Evolutionary conservation across 169 alveolate genomes (phyloP).

Genomic region (Cryptosporidium bovis): DNA sequence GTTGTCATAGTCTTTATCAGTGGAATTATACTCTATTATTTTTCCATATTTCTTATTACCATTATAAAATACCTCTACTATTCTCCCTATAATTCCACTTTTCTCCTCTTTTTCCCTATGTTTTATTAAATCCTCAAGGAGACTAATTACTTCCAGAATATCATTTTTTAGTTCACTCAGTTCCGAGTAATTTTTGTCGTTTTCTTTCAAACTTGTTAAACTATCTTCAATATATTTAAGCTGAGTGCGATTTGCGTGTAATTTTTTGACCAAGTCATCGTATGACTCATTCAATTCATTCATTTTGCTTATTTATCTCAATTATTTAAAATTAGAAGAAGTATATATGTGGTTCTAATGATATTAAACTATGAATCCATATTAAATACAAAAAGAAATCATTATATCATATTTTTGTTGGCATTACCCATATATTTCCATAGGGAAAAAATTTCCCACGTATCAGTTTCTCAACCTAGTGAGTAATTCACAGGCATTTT

Average conservation of each 20-base stretch:
- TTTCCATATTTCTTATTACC: slow-evolving; percentile 53
- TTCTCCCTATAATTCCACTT: slow-evolving; percentile 8
- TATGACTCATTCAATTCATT: slow-evolving; percentile 18
- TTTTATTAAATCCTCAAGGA: slow-evolving; percentile 14
- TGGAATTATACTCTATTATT: neutral
- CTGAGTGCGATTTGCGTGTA: slow-evolving; percentile 11
- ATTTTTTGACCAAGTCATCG: slow-evolving; percentile 1
- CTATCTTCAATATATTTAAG: slow-evolving; percentile 7
- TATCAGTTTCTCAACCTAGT: too few relatives aligned
- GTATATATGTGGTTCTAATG: too few relatives aligned
- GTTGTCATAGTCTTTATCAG: neutral
- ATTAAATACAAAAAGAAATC: too few relatives aligned
- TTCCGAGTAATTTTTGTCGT: slow-evolving; percentile 1
- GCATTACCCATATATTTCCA: too few relatives aligned
- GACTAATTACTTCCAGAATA: slow-evolving; percentile 11
- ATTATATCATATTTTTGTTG: too few relatives aligned
- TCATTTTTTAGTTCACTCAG: slow-evolving; percentile 21
- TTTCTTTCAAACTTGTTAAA: neutral
- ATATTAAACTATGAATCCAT: too few relatives aligned
- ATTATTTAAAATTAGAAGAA: neutral
- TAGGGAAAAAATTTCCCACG: too few relatives aligned
- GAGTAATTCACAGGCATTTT: too few relatives aligned
- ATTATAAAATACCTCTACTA: slow-evolving; percentile 17
- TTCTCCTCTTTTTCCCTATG: neutral
- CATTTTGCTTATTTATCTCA: neutral